Evolutionary conservation across 1,284 basidiomycete genomes (phyloP).

Genomic region (Naganishia sp.): DNA sequence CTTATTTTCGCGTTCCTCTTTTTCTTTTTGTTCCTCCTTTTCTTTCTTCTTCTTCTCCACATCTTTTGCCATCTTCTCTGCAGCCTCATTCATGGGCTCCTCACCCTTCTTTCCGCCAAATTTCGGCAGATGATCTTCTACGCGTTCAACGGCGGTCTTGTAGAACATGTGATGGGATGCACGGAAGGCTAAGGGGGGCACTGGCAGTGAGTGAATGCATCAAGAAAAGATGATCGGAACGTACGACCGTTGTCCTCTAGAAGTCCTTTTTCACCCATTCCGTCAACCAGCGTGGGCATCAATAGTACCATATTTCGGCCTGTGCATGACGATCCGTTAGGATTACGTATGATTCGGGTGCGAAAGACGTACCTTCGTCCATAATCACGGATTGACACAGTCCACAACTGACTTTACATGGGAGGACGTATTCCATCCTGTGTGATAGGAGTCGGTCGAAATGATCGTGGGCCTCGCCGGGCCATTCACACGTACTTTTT

Average conservation of each 20-base stretch:
- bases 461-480: too few relatives aligned
- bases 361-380: constrained; percentile 29
- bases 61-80: constrained; percentile 31
- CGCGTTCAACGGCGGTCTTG: constrained; percentile 28
- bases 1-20: constrained; percentile 21
- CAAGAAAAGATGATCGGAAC: not conserved
- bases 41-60: constrained; percentile 31
- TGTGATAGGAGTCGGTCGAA: not conserved
- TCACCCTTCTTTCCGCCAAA: constrained; percentile 33
- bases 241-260: constrained; percentile 31
- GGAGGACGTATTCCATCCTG: constrained; percentile 31
- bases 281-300: constrained; percentile 33
- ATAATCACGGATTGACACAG: constrained; percentile 33
- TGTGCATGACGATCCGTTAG: not conserved
- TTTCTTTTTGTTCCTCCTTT: constrained; percentile 29
- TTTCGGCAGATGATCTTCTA: constrained; percentile 32
- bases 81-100: constrained; percentile 29
- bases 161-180: constrained; percentile 33
- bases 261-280: constrained; percentile 27
- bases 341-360: not conserved
- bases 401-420: constrained; percentile 25
- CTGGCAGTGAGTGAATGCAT: not conserved
- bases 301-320: constrained; percentile 34
- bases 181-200: constrained; percentile 6
- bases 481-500: constrained; percentile 15